Evolutionary conservation across 1,139 yeast species (phyloP).

Genomic region (Candida sanyaensis): DNA sequence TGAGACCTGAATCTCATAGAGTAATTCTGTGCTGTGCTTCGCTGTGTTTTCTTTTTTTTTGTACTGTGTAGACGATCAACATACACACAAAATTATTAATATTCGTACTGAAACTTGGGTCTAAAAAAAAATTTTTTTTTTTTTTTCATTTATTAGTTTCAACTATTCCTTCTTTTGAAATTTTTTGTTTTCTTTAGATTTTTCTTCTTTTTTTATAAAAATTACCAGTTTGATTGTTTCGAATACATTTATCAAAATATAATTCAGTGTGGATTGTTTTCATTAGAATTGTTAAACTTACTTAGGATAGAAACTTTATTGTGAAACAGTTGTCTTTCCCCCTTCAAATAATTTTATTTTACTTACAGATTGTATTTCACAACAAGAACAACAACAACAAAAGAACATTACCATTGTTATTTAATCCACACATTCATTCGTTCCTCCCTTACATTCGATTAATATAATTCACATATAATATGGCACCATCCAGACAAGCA

Average conservation of each 20-base stretch:
- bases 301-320: too few species aligned
- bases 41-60: background rate
- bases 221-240: background rate
- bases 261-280: too few species aligned
- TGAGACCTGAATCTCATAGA: too few species aligned
- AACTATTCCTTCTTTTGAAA: background rate
- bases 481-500: conserved; percentile 45
- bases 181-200: background rate
- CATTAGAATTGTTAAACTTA: too few species aligned
- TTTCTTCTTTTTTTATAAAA: background rate
- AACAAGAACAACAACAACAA: too few species aligned
- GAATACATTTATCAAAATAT: too few species aligned
- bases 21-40: background rate
- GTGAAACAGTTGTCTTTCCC: too few species aligned
- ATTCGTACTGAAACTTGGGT: background rate
- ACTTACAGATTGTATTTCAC: too few species aligned
- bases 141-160: background rate
- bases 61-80: background rate
- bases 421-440: background rate
- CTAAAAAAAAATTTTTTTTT: background rate
- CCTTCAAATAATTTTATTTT: too few species aligned
- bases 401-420: background rate
- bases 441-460: background rate
- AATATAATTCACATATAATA: background rate
- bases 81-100: background rate